Percentiles rank a stretch among this genome's conserved stretches.
Conservation (phyloP, 345 rosid species). For the Abelmoschus esculentus region DNA sequence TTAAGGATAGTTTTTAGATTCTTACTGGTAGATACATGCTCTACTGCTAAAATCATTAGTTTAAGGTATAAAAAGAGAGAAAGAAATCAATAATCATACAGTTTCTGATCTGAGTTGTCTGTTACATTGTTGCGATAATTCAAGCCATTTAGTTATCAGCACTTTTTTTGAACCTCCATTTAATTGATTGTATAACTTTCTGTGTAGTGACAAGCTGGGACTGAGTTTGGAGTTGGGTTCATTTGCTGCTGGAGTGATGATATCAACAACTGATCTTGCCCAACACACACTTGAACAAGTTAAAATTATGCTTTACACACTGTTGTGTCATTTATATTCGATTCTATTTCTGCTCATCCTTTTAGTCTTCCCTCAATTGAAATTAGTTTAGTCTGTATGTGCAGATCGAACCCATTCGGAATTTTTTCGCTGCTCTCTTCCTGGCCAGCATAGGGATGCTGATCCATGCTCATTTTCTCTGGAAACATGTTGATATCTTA, state of each 20-base stretch:
- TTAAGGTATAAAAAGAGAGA: no score
- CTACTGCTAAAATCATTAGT: no score
- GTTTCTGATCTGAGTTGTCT: no score
- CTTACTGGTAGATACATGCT: no score
- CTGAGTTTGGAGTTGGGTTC: constrained; percentile 96
- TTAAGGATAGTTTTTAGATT: no score
- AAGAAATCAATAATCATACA: no score
- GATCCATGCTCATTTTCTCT: constrained; percentile 61
- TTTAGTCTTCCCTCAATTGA: background rate
- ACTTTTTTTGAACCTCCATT: no score
- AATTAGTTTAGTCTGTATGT: background rate
- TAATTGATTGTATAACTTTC: constrained; percentile 21
- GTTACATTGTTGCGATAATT: no score
- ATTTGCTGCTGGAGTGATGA: constrained; percentile 99
- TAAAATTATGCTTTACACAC: constrained; percentile 13
- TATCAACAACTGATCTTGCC: constrained; percentile 90
- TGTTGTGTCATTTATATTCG: background rate
- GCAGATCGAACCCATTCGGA: constrained; percentile 72
- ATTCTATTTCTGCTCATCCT: background rate
- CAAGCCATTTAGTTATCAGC: no score
- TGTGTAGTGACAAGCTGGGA: constrained; percentile 98
- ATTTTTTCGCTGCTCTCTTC: constrained; percentile 72
- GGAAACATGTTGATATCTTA: constrained; percentile 72
- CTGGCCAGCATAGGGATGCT: constrained; percentile 79
- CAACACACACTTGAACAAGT: constrained; percentile 96